phyloP scores from a whole-genome alignment of 2,329 filamentous ascomycete species.

The Zymoseptoria crescenta region DNA sequence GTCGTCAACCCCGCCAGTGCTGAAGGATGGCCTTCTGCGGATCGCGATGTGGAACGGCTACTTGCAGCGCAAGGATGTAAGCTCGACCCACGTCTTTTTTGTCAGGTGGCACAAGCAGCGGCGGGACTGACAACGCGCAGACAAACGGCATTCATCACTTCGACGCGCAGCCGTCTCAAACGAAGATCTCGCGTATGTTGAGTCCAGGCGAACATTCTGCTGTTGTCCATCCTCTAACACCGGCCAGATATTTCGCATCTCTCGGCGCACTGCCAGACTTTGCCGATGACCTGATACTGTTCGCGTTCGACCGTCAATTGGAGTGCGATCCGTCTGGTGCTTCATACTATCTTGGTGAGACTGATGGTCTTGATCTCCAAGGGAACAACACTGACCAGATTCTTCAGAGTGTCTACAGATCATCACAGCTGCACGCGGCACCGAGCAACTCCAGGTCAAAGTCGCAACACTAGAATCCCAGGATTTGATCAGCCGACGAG shows the following conservation, averaged over 20 bases:
- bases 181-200: conserved; percentile 19
- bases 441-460: conserved; percentile 50
- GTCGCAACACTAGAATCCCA: conserved; percentile 51
- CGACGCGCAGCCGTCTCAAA: conserved; percentile 14
- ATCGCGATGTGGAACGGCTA: conserved; percentile 28
- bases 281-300: conserved; percentile 52
- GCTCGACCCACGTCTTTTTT: conserved; percentile 3
- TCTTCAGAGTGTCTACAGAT: conserved; percentile 50
- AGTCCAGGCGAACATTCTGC: background rate
- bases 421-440: conserved; percentile 50
- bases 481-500: conserved; percentile 50
- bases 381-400: background rate
- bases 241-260: conserved; percentile 43
- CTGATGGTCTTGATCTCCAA: background rate
- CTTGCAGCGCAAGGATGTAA: conserved; percentile 29
- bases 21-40: conserved; percentile 23
- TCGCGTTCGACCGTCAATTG: conserved; percentile 55
- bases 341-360: conserved; percentile 48
- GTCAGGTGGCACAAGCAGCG: background rate
- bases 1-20: background rate
- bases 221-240: background rate
- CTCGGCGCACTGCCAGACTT: conserved; percentile 57
- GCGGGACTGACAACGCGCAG: conserved; percentile 8
- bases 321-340: conserved; percentile 46
- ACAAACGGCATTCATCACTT: conserved; percentile 16